Base-by-base conservation (phyloP, 257 asterid genomes). In the Nicotiana otophora region DNA sequence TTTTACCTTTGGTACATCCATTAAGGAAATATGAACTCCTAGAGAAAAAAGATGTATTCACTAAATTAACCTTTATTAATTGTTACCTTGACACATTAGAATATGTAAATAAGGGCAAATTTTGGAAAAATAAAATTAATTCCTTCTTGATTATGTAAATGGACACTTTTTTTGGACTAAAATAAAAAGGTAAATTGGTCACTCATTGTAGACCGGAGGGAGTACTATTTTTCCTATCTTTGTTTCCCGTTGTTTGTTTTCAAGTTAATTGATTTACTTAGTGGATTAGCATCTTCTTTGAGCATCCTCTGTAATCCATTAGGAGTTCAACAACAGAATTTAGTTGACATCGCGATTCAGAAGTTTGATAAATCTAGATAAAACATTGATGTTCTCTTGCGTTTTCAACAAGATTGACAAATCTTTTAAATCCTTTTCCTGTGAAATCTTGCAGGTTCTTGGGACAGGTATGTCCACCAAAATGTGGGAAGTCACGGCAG, bases 381-480 rank as follows among this genome's bases (percentile, higher is more conserved):
- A 26, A 74, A 74, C 15, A 15, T 26, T 26, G 12, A 7, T 3
- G 14, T 15, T 8, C 39, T 72, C 39, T 72, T 23, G 61, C 4
- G 17, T 8, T 15, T 51, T 48, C 8, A 10, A 74, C 33, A 23
- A 46, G 39, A 74, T 12, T 48, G 62, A 26, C 79, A 23, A 4
- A 48, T 74, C 61, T 7, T 74, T 74, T 48, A 12, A 46, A 46
- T 28, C 28, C 63, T 4, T 75, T 28, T 51, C 63, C 46, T 53
- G 19, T 61, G 80, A 82, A 81, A 82, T 83, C 33, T 58, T 86
- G 86, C 90, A 95, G 98, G 89, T 93, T 82, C 97, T 96, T 57
- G 98, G 98, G 75, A 83, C 90, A 1, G 99, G 99, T 48, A 94
- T 94, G 95, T 94, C 98, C 53, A 83, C 95, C 33, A 96, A 94